These are phyloP conservation scores for Endothia cerciana DNA, from an alignment of 2,329 filamentous ascomycete genomes.

Conservation along the genomic window DNA sequence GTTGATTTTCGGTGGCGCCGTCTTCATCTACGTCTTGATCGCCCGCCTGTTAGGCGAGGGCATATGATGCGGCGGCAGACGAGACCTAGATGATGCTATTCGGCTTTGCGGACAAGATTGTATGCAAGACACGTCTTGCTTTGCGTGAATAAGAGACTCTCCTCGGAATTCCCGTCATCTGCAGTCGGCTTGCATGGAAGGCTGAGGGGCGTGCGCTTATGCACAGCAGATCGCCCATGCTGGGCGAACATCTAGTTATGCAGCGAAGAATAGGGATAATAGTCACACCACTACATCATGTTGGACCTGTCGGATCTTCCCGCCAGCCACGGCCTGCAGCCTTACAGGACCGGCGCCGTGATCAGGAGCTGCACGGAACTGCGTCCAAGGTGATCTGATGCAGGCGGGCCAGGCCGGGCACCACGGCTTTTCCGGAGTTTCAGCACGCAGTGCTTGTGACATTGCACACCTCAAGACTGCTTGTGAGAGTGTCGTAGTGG, in stretches of 20 bases:
- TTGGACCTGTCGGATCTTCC: too few species aligned
- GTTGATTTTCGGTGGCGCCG: constrained; percentile 66
- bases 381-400: too few species aligned
- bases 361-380: too few species aligned
- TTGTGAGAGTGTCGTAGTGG: not conserved
- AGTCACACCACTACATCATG: not conserved
- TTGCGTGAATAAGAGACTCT: not conserved
- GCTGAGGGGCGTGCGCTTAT: not conserved
- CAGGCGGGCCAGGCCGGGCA: too few species aligned
- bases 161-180: constrained; percentile 14
- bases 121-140: not conserved
- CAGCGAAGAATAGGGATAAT: not conserved
- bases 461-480: not conserved
- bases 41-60: constrained; percentile 70
- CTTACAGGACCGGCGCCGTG: too few species aligned
- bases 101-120: not conserved
- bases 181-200: constrained; percentile 26
- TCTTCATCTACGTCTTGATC: constrained; percentile 84
- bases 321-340: too few species aligned
- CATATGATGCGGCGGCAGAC: constrained; percentile 25
- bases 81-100: not conserved
- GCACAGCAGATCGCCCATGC: constrained; percentile 1
- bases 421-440: too few species aligned
- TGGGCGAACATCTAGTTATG: not conserved
- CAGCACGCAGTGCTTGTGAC: not conserved